Evolutionary conservation across 2,329 filamentous ascomycete species (phyloP).

Genomic region (Verruconis gallopava): DNA sequence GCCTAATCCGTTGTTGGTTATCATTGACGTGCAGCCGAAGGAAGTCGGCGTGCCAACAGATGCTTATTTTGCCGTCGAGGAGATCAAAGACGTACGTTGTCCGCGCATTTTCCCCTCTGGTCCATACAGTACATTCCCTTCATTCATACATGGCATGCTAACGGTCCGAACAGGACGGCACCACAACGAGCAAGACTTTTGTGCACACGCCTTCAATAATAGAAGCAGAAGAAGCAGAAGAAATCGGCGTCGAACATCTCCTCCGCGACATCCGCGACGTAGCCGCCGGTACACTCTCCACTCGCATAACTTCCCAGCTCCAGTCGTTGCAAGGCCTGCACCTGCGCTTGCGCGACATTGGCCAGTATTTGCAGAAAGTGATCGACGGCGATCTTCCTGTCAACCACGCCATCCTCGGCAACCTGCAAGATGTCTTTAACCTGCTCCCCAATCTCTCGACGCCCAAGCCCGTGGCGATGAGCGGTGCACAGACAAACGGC

Average conservation of each 20-base stretch:
- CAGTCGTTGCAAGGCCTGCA: slow-evolving; percentile 95
- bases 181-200: slow-evolving; percentile 91
- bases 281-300: slow-evolving; percentile 89
- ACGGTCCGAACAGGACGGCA: slow-evolving; percentile 59
- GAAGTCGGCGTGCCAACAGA: slow-evolving; percentile 96
- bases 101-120: background rate
- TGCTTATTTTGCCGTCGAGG: slow-evolving; percentile 97
- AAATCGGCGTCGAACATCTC: slow-evolving; percentile 96
- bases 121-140: background rate
- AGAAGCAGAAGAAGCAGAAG: slow-evolving; percentile 96
- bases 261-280: slow-evolving; percentile 97
- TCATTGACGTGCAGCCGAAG: slow-evolving; percentile 96
- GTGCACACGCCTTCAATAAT: slow-evolving; percentile 97
- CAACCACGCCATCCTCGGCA: slow-evolving; percentile 93
- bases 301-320: slow-evolving; percentile 91
- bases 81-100: slow-evolving; percentile 80
- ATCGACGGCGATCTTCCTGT: slow-evolving; percentile 84
- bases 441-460: slow-evolving; percentile 90
- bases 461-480: slow-evolving; percentile 44
- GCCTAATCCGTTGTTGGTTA: slow-evolving; percentile 88
- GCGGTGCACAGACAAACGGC: slow-evolving; percentile 42
- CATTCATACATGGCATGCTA: background rate
- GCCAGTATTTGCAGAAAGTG: slow-evolving; percentile 89
- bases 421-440: slow-evolving; percentile 99
- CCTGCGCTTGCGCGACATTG: slow-evolving; percentile 86